Conservation (phyloP, 257 asterid species). For the Capsicum pubescens region DNA sequence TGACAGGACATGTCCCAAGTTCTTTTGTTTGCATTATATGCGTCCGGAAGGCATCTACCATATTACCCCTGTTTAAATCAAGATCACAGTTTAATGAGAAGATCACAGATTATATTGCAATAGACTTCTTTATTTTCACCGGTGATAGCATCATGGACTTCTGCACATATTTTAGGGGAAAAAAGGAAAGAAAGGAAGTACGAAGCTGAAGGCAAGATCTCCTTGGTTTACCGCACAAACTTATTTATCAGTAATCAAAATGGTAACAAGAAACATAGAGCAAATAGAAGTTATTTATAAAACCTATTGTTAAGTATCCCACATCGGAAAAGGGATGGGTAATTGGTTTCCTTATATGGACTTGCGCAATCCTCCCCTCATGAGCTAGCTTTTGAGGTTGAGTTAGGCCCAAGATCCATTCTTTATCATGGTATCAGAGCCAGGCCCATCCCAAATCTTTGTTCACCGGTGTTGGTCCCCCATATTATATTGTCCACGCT, state of each 20-base stretch:
- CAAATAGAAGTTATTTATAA: neutral
- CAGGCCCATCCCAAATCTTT: no score
- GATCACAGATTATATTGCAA: neutral
- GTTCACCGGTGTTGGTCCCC: no score
- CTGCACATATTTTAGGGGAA: neutral
- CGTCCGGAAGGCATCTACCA: constrained; percentile 98
- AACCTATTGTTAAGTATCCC: neutral
- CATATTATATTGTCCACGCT: no score
- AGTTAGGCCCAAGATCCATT: no score
- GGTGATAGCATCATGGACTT: neutral
- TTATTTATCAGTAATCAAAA: neutral
- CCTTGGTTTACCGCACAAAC: constrained; percentile 21
- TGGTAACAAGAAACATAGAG: neutral
- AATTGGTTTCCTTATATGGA: no score
- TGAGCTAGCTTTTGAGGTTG: no score
- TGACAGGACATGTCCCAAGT: constrained; percentile 98
- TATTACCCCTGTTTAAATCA: constrained; percentile 75
- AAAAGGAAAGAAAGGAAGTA: neutral
- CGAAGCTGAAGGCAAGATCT: constrained; percentile 11
- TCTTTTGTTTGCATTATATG: constrained; percentile 99
- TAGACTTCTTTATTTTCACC: neutral
- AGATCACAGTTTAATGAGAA: neutral
- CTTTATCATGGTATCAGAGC: no score
- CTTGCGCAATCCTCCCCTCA: no score
- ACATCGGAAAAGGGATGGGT: no score